Base-by-base conservation (phyloP, 1,284 basidiomycete genomes). In the Ustilago trichophora region DNA sequence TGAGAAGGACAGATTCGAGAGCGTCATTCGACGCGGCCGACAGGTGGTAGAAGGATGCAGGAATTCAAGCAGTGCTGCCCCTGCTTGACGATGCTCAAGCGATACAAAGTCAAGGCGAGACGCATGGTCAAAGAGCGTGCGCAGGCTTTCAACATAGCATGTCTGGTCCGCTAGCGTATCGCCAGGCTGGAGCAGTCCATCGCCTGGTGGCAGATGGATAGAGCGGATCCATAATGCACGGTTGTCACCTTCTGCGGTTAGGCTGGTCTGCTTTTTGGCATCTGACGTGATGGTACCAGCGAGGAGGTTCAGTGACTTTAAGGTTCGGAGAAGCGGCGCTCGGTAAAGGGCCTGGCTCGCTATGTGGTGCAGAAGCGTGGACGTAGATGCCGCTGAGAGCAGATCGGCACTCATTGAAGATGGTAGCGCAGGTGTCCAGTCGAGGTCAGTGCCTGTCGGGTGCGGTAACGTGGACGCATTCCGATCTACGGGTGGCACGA, bases 1-100 rank as follows among this genome's bases (percentile, higher is more conserved):
- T 4, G 63, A 66, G 44, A 59, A 66, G 7, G 56, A 59, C 5
- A 66, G 44, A 25, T 66, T 66, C 27, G 63, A 59, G 7, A 66
- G 40, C 9, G 63, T 66, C 8, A 66, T 32, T n/a, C 50, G 40
- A n/a, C 45, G 56, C 22, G 63, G 63, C 8, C 56, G 55, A 33
- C 63, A 56, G 3, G 35, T 27, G 3, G 63, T 66, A 6, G 25
- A 47, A 11, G 51, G 52, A 15, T 53, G 34, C 3, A 66, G 53
- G 12, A 66, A 48, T 24, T 59, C 40, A 16, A 55, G 43, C 44
- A 66, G n/a, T 7, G 56, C 56, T 18, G 51, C 56, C 4, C 63
- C 63, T 8, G 51, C 48, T 32, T 54, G 51, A 9, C 55, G 56
- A 37, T 66, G 63, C 25, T 60, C 63, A 9, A 66, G 48, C 31